Evolutionary conservation across 768 basidiomycete genomes (phyloP), one percentile per base, ranked within the genome.

Genomic region (Phylloporus arenicola): DNA sequence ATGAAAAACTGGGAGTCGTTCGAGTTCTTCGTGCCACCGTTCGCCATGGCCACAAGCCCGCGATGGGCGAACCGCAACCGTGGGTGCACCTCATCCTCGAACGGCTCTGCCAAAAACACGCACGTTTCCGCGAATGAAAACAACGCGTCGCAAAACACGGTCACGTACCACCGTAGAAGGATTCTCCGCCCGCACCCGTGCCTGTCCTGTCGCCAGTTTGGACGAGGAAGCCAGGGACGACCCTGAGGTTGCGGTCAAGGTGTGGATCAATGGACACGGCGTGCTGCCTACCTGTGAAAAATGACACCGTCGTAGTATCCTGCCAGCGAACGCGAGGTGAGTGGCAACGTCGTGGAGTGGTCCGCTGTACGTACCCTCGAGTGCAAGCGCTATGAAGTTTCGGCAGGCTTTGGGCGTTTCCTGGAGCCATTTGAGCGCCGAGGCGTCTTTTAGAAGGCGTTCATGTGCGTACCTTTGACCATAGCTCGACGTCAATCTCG

Each of bases 1-100:
- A 98, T 84, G 64, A 97, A 86, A 70, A 92, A 98, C 66, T 98
- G 95, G 0, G 92, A 95, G 47, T 90, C 87, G 57, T 99, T 99
- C 4, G 89, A 83, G 62, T 94, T 79, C 67, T 88, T 90, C 25
- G 76, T 76, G 10, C 92, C 92, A 50, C 79, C 84, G 60, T 96
- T 96, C 4, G 96, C 96, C 90, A 96, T 94, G 1, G 78, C 96
- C 1, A 99, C 84, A 3, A 98, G 68, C 1, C 96, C 96, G 47
- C 96, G 86, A 61, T 98, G 88, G 1, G 82, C 71, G 67, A 88
- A 97, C 34, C 89, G 84, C 53, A 99, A 73, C 33, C 96, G 81
- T 4, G 93, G 92, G 59, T 95, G 92, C 17, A 92, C 83, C 69
- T 98, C 94, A 70, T 96, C 92, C 64, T 92, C 87, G 57, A 96